A percentile compares a stretch with the other conserved stretches of the same genome.
These are phyloP conservation scores for Fennellomyces sp. DNA, from an alignment of 371 early-diverging fungal genomes.

Conservation along the genomic window DNA sequence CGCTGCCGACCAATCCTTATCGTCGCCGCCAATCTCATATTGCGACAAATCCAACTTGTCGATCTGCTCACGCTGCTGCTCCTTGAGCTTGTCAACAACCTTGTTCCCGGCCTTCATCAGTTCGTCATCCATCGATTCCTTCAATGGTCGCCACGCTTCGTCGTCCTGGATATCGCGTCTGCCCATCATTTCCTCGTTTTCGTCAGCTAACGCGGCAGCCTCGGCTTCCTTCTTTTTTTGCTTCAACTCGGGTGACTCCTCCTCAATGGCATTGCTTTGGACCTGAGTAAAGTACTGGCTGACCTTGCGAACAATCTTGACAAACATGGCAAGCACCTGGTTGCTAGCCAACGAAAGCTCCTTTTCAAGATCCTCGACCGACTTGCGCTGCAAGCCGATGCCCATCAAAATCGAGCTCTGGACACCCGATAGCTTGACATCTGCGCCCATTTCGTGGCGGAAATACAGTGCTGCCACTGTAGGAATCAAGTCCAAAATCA, in stretches of 20 bases:
- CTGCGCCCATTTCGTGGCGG: constrained; percentile 55
- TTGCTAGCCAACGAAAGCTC: constrained; percentile 84
- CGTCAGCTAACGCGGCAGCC: constrained; percentile 15
- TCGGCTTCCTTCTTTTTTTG: constrained; percentile 22
- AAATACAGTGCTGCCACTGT: constrained; percentile 82
- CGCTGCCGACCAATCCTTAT: constrained; percentile 73
- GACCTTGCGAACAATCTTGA: constrained; percentile 85
- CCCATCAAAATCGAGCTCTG: constrained; percentile 88
- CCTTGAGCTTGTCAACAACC: constrained; percentile 61
- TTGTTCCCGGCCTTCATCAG: constrained; percentile 81
- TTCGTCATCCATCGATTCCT: constrained; percentile 76
- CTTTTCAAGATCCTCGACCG: constrained; percentile 81
- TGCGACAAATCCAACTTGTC: constrained; percentile 76
- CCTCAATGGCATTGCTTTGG: constrained; percentile 49
- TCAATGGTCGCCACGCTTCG: constrained; percentile 85
- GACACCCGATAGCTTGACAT: constrained; percentile 80
- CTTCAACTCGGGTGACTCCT: constrained; percentile 26
- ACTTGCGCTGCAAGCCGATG: constrained; percentile 91
- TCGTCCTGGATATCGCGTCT: constrained; percentile 70
- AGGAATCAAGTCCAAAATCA: constrained; percentile 92
- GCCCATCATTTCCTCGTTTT: constrained; percentile 24
- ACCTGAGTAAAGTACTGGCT: constrained; percentile 66
- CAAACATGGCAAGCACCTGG: constrained; percentile 93
- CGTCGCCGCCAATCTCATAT: constrained; percentile 76
- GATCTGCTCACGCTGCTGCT: constrained; percentile 85